Evolutionary conservation across 805 yeast genomes (phyloP), one percentile per base, ranked within the genome.

Genomic region (Candida tibetensis): DNA sequence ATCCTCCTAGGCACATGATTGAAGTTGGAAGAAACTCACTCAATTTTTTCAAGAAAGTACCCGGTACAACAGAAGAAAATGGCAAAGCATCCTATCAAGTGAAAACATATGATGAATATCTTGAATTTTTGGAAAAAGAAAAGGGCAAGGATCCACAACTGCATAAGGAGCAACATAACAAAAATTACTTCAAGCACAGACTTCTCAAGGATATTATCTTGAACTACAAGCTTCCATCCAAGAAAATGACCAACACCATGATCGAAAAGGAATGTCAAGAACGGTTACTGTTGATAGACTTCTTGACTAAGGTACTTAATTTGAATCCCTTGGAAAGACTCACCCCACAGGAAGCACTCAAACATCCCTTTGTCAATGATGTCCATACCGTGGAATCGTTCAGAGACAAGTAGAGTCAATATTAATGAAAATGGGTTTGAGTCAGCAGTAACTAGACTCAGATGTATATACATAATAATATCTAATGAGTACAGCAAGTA

Each of bases 1-100:
- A 69, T 45, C 99, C 99, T 17, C 97, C 96, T 8, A 67, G 82
- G 17, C 95, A 96, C 87, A 93, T 93, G 99, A 72, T 91, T 47
- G 97, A 91, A 46, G 88, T 86, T 80, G 99, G 98, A 18, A 83
- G 87, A 48, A 88, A 83, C 58, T 73, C 95, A 1, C 63, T 71
- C 32, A 78, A 81, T 48, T 93, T 84, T 49, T 72, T 85, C 62
- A 76, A 75, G 40, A 76, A 76, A 45, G 28, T 49, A 2, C 60
- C 60, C 19, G 13, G 21, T 14, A 44, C 47, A 28, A 35, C 39
- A 21, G 42, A 2, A 32, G 42, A 13, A 1, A 49, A 49, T 16
- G 57, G 49, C 3, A 67, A 66, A 42, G 54, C 66, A 3, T 48
- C 52, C 1, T 69, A 60, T 44, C 41, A 43, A 16, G 46, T 67